A percentile compares a stretch with the other conserved stretches of the same genome.
These are phyloP conservation scores for Neoboletus subvelutipes DNA, from an alignment of 768 basidiomycete genomes.

Conservation along the genomic window DNA sequence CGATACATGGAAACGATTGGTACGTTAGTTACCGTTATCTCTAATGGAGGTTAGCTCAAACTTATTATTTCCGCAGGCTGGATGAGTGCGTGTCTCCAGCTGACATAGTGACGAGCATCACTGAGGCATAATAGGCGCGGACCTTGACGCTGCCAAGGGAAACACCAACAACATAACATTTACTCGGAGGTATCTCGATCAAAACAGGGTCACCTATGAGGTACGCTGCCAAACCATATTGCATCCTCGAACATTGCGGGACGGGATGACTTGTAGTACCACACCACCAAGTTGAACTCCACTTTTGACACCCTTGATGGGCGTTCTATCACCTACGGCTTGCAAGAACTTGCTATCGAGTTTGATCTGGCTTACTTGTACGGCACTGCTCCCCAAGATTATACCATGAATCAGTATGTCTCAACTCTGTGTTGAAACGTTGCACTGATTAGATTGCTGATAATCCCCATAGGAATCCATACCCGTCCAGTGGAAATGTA, in stretches of 20 bases:
- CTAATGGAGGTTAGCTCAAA: too few relatives aligned
- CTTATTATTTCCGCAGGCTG: conserved; percentile 38
- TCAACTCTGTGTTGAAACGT: background rate
- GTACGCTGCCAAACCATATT: conserved; percentile 31
- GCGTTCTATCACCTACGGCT: conserved; percentile 49
- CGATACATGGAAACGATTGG: conserved; percentile 93
- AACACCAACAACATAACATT: conserved; percentile 55
- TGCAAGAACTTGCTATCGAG: conserved; percentile 48
- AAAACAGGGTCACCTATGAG: conserved; percentile 76
- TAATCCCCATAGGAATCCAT: conserved; percentile 46
- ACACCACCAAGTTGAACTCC: conserved; percentile 48
- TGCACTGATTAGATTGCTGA: background rate
- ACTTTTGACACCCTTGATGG: conserved; percentile 66
- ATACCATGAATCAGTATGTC: conserved; percentile 58
- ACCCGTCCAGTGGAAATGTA: conserved; percentile 58
- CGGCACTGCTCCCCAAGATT: conserved; percentile 77
- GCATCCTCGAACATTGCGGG: background rate
- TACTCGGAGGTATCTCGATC: conserved; percentile 75
- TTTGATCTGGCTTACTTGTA: conserved; percentile 66
- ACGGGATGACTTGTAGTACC: conserved; percentile 48
- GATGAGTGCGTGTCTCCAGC: conserved; percentile 49
- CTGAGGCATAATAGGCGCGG: conserved; percentile 38
- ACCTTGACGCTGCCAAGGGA: conserved; percentile 41
- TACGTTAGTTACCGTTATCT: conserved; percentile 27
- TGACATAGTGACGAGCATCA: background rate